Evolutionary conservation across 2,329 filamentous ascomycete genomes (phyloP).

Genomic region (Phialophora macrospora): DNA sequence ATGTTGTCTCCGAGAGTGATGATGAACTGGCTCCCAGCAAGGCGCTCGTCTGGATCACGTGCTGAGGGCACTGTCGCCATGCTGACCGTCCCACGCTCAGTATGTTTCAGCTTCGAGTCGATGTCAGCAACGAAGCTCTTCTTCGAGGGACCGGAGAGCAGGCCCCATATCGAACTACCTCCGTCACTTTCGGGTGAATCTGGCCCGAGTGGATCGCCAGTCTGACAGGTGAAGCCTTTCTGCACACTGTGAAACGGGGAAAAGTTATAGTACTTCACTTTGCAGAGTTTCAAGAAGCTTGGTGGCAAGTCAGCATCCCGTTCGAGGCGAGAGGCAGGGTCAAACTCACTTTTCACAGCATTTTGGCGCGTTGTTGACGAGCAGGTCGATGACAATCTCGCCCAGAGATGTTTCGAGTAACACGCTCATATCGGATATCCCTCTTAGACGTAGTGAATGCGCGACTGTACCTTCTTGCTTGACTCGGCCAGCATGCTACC

Average conservation of each 20-base stretch:
- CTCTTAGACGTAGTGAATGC: neutral
- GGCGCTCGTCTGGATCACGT: slow-evolving; percentile 76
- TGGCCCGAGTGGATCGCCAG: slow-evolving; percentile 89
- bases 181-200: slow-evolving; percentile 84
- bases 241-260: slow-evolving; percentile 89
- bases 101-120: slow-evolving; percentile 84
- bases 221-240: slow-evolving; percentile 95
- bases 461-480: neutral
- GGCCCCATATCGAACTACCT: slow-evolving; percentile 89
- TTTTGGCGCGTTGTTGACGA: slow-evolving; percentile 86
- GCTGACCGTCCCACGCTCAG: slow-evolving; percentile 88
- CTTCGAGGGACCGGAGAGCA: slow-evolving; percentile 71
- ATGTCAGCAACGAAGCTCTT: slow-evolving; percentile 84
- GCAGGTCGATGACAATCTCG: slow-evolving; percentile 91
- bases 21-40: slow-evolving; percentile 91
- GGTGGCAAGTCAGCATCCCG: slow-evolving; percentile 39
- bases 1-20: slow-evolving; percentile 88
- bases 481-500: neutral
- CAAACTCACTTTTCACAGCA: slow-evolving; percentile 87
- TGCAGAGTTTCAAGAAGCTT: slow-evolving; percentile 98
- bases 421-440: slow-evolving; percentile 72
- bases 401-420: slow-evolving; percentile 90
- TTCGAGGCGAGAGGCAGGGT: slow-evolving; percentile 11
- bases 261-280: slow-evolving; percentile 99
- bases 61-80: slow-evolving; percentile 88